phyloP scores from a whole-genome alignment of 345 rosid genomes.

The Eucalyptus victrix region DNA sequence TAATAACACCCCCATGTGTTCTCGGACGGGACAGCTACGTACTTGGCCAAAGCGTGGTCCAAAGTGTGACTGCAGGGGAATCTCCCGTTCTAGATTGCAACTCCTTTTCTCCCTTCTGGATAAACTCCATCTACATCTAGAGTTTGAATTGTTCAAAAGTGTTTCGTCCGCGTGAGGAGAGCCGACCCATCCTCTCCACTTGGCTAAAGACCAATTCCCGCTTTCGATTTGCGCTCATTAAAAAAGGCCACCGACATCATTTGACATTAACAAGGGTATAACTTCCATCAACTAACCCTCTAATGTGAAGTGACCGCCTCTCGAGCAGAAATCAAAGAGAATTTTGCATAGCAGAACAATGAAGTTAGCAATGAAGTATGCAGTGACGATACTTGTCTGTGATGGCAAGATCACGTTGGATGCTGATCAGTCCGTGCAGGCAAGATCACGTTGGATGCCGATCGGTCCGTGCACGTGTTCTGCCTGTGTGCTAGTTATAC shows the following conservation, averaged over 20 bases:
- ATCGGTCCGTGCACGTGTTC: neutral
- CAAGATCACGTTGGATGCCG: neutral
- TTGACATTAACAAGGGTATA: neutral
- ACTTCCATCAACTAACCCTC: neutral
- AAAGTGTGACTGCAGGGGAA: neutral
- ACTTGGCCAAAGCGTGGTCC: neutral
- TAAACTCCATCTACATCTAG: neutral
- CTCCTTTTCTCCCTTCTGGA: neutral
- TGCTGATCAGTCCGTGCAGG: neutral
- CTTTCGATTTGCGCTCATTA: neutral
- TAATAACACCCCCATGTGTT: neutral
- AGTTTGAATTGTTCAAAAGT: neutral
- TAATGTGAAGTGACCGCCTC: neutral
- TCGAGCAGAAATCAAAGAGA: neutral
- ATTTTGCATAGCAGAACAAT: neutral
- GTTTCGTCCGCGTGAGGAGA: neutral
- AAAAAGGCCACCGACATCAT: neutral
- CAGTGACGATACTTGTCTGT: neutral
- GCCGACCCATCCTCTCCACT: neutral
- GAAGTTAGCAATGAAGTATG: neutral
- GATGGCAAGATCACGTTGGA: neutral
- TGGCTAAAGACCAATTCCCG: neutral
- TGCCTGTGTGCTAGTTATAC: neutral
- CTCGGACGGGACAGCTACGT: neutral
- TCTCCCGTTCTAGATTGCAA: neutral